Percentiles rank a stretch among this genome's conserved stretches.
Evolutionary conservation across 768 basidiomycete genomes (phyloP).

Genomic region (Gloeopeniophorella convolvens): DNA sequence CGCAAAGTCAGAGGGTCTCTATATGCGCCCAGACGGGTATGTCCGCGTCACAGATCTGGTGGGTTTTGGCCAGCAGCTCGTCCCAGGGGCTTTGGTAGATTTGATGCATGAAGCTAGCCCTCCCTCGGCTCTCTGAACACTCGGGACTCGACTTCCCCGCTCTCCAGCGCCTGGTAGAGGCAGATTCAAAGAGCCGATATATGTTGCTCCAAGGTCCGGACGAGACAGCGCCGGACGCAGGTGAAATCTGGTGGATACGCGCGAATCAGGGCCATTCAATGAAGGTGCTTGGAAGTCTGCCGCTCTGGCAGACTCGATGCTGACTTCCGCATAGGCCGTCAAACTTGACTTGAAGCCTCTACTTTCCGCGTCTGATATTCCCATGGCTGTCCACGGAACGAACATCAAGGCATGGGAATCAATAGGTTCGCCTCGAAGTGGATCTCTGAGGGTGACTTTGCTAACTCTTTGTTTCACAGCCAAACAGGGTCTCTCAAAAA

Average conservation of each 20-base stretch:
- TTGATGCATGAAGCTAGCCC: conserved; percentile 46
- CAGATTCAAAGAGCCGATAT: conserved; percentile 63
- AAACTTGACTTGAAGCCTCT: conserved; percentile 61
- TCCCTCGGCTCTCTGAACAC: conserved; percentile 51
- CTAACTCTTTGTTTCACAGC: conserved; percentile 34
- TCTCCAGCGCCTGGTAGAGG: conserved; percentile 58
- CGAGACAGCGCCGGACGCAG: conserved; percentile 25
- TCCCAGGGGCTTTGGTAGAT: background rate
- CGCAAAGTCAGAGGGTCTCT: conserved; percentile 65
- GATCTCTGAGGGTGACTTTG: background rate
- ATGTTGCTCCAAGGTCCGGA: conserved; percentile 44
- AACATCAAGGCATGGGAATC: conserved; percentile 57
- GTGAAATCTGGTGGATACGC: conserved; percentile 72
- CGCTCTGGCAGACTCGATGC: background rate
- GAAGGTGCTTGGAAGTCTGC: conserved; percentile 45
- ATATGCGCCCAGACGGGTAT: conserved; percentile 81
- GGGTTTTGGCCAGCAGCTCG: conserved; percentile 27
- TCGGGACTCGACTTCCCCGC: conserved; percentile 42
- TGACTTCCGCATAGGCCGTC: conserved; percentile 44
- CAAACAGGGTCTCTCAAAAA: conserved; percentile 67
- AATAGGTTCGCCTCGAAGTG: conserved; percentile 46
- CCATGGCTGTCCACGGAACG: conserved; percentile 83
- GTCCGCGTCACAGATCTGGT: conserved; percentile 80
- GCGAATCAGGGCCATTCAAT: conserved; percentile 91
- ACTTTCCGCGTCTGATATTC: conserved; percentile 51